Conservation (phyloP, 257 asterid species). For the Scutellaria barbata region DNA sequence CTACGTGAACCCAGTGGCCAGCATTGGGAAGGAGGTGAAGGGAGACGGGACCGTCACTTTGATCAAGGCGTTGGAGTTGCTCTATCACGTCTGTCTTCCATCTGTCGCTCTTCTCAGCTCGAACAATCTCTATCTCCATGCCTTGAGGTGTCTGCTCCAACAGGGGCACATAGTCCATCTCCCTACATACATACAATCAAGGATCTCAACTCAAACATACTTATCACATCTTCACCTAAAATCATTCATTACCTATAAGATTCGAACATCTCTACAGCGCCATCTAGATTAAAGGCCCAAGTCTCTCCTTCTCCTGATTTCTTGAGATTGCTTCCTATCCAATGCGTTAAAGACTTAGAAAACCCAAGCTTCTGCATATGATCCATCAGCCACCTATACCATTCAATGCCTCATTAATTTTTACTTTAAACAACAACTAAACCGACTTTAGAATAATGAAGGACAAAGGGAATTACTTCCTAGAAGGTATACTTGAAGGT, state of each 20-base stretch:
- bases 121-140: constrained; percentile 70
- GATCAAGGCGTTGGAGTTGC: constrained; percentile 56
- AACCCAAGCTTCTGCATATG: constrained; percentile 81
- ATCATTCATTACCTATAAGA: constrained; percentile 63
- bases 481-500: constrained; percentile 71
- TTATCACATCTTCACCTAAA: neutral
- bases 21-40: constrained; percentile 77
- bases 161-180: constrained; percentile 70
- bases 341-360: constrained; percentile 80
- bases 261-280: constrained; percentile 84
- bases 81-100: constrained; percentile 65
- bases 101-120: constrained; percentile 89
- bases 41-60: constrained; percentile 60
- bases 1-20: constrained; percentile 98
- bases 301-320: constrained; percentile 67
- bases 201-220: no score
- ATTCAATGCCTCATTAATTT: neutral
- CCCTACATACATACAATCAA: constrained; percentile 45
- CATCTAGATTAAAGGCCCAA: constrained; percentile 91
- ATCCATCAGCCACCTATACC: constrained; percentile 88
- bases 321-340: constrained; percentile 96
- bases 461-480: constrained; percentile 59
- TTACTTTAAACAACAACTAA: no score
- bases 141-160: constrained; percentile 73
- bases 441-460: no score